Base-by-base conservation (phyloP, 140 eudicot species). In the Anethum foeniculum region DNA sequence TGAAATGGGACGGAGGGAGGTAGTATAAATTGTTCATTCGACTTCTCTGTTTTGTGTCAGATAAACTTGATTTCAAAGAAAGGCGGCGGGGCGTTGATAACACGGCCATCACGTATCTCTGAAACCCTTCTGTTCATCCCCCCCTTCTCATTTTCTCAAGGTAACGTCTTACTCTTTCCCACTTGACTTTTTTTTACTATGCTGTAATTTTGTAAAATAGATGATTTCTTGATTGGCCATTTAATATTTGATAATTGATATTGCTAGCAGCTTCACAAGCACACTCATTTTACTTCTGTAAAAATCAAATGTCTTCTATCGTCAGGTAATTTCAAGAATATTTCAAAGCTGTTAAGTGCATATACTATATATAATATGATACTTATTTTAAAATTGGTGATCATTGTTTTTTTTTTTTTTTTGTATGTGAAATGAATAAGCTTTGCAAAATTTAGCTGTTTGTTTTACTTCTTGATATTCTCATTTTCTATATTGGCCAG, bases 241-340 rank as follows among this genome's bases (percentile, higher is more conserved):
- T 15, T 32, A 9, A 11, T 48, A 3, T 28, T 28, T 48, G 6
- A 58, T 60, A 32, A 36, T 8, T 36, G n/a, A n/a, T 78, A 13
- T 32, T 68, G 25, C 49, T 11, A 39, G 85, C 84, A 83, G 92
- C 52, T 86, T 71, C 87, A 80, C 67, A 86, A 75, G 72, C 88
- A 88, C 65, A 72, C 83, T 81, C 89, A 80, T 46, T 80, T 85
- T 58, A 60, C 77, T 84, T 58, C 72, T 56, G 16, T 25, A 60
- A 39, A 79, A 67, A 52, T 82, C 72, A 78, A 18, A 81, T 90
- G 81, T 81, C 89, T n/a, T 88, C 92, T 83, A 81, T 91, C 12
- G 48, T 84, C 75, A 86, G 94, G 96, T 89, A 62, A 46, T 38
- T 30, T 15, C 43, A 60, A 60, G 5, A 60, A n/a, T 32, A 19